These are phyloP conservation scores for Alternaria gansuensis DNA, from an alignment of 2,329 filamentous ascomycete species.

Conservation along the genomic window DNA sequence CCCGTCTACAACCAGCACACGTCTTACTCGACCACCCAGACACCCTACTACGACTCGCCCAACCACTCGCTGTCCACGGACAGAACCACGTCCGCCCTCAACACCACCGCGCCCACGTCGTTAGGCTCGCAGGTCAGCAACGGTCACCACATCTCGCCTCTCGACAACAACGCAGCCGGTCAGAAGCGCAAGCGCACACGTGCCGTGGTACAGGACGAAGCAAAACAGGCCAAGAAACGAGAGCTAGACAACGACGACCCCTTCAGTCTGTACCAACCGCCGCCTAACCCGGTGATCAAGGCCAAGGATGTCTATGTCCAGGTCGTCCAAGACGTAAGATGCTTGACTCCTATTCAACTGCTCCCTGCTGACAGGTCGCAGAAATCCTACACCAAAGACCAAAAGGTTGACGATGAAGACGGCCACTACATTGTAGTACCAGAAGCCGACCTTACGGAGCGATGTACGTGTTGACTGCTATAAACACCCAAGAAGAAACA, in stretches of 20 bases:
- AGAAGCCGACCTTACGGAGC: constrained; percentile 83
- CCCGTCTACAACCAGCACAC: constrained; percentile 74
- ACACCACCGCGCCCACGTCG: constrained; percentile 91
- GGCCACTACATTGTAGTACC: constrained; percentile 95
- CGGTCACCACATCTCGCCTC: constrained; percentile 66
- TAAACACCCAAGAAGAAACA: neutral
- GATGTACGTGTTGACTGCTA: constrained; percentile 71
- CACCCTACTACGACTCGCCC: constrained; percentile 72
- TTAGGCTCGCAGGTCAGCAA: constrained; percentile 72
- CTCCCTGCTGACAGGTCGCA: constrained; percentile 40
- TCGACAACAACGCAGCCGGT: constrained; percentile 72
- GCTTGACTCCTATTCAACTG: neutral
- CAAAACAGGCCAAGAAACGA: constrained; percentile 69
- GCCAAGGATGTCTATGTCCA: constrained; percentile 71
- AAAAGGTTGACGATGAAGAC: constrained; percentile 93
- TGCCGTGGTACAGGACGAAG: constrained; percentile 82
- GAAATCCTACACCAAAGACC: constrained; percentile 61
- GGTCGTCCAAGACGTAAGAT: constrained; percentile 66
- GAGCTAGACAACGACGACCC: constrained; percentile 77
- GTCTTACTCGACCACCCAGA: constrained; percentile 77
- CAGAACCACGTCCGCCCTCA: constrained; percentile 79
- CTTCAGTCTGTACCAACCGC: constrained; percentile 82
- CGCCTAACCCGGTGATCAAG: constrained; percentile 88
- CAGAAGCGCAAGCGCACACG: constrained; percentile 91
- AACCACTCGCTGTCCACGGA: constrained; percentile 82